Conservation (phyloP, 352 stramenopile genomes). For the Phytophthora macrochlamydospora region DNA sequence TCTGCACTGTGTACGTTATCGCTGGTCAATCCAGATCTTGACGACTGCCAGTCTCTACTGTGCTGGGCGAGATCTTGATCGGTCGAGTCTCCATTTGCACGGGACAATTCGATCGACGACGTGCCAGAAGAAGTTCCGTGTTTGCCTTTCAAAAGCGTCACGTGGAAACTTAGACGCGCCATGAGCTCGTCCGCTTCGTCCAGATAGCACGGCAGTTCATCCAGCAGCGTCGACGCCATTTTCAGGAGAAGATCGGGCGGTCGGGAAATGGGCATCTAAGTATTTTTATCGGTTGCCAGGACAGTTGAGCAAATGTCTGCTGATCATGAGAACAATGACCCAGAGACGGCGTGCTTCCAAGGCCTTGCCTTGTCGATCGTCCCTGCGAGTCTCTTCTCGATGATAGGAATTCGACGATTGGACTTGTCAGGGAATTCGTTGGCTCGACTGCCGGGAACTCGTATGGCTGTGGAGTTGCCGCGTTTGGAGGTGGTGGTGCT, state of each 20-base stretch:
- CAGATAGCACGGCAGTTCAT: constrained; percentile 67
- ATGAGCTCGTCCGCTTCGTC: constrained; percentile 67
- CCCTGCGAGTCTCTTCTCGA: constrained; percentile 53
- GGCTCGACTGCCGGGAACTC: constrained; percentile 56
- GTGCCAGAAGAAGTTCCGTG: not conserved
- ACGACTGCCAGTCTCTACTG: constrained; percentile 3
- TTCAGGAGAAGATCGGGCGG: not conserved
- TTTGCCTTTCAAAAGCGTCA: constrained; percentile 30
- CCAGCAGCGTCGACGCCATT: constrained; percentile 62
- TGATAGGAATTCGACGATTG: constrained; percentile 55
- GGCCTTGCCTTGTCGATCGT: constrained; percentile 36
- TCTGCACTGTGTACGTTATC: constrained; percentile 9
- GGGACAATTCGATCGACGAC: not conserved
- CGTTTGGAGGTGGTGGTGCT: constrained; percentile 59
- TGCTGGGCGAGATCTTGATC: constrained; percentile 10
- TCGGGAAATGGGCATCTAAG: not conserved
- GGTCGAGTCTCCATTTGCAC: constrained; percentile 6
- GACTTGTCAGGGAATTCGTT: constrained; percentile 71
- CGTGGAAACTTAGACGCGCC: constrained; percentile 47
- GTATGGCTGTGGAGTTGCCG: constrained; percentile 46
- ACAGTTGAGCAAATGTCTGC: constrained; percentile 5
- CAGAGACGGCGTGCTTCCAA: constrained; percentile 25
- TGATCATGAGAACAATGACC: constrained; percentile 39
- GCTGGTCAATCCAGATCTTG: not conserved
- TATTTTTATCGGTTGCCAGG: constrained; percentile 31